These are phyloP conservation scores for Salix exigua DNA, from an alignment of 345 rosid genomes.

Conservation along the genomic window DNA sequence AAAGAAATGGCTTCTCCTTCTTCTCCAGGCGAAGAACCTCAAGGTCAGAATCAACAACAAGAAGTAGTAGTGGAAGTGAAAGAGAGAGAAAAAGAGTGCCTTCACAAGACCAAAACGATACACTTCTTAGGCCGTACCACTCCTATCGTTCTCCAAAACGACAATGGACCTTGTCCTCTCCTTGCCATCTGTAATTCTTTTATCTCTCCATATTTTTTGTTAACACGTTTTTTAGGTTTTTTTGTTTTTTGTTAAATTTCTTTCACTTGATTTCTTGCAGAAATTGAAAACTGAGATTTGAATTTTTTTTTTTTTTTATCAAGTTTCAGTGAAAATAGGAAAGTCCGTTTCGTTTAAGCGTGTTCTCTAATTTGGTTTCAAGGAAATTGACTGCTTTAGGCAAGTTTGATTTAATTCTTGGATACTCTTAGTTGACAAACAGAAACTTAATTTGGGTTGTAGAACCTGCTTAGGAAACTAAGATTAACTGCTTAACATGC, in stretches of 20 bases:
- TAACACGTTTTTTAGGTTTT: slow-evolving; percentile 23
- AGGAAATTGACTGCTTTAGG: neutral
- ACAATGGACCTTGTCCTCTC: slow-evolving; percentile 97
- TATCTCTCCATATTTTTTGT: slow-evolving; percentile 9
- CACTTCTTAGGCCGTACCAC: slow-evolving; percentile 82
- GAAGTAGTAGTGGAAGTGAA: neutral
- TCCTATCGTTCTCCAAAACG: slow-evolving; percentile 90
- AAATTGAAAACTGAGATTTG: neutral
- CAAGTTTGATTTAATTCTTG: neutral
- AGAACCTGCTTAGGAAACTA: neutral
- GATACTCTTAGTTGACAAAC: neutral
- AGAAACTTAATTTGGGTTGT: neutral
- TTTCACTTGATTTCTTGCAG: neutral
- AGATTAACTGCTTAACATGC: neutral
- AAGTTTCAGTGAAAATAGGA: slow-evolving; percentile 6
- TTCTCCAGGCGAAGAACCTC: slow-evolving; percentile 6
- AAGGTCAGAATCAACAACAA: slow-evolving; percentile 1
- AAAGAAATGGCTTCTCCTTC: slow-evolving; percentile 9
- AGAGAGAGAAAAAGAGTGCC: slow-evolving; percentile 42
- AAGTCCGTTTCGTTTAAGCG: neutral
- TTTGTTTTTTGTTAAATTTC: neutral
- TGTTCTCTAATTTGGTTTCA: neutral
- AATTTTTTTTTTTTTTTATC: neutral
- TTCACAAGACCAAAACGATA: slow-evolving; percentile 71
- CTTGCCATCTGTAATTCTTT: slow-evolving; percentile 77